These are phyloP conservation scores for Auricularia sp. DNA, from an alignment of 768 basidiomycete genomes.

Conservation along the genomic window DNA sequence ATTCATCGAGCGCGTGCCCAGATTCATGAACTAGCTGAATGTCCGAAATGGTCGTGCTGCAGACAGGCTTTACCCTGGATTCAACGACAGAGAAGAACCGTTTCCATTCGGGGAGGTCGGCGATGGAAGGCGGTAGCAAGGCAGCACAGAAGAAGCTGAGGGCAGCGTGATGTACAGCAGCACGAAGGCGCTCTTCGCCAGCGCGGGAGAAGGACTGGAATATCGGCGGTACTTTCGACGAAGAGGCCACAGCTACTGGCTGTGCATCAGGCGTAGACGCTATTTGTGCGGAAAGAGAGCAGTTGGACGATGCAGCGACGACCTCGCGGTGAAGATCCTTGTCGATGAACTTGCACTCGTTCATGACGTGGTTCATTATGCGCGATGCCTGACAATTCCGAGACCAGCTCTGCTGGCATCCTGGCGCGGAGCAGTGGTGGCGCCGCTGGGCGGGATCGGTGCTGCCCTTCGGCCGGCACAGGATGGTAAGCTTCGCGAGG, in stretches of 20 bases:
- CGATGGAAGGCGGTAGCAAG: background rate
- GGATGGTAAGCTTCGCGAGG: no score
- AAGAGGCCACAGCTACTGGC: background rate
- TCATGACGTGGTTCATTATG: background rate
- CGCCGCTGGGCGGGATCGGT: no score
- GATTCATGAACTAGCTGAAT: background rate
- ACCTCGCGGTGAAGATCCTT: background rate
- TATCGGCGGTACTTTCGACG: background rate
- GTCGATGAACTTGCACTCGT: background rate
- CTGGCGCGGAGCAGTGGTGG: no score
- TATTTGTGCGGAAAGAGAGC: background rate
- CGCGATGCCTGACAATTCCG: background rate
- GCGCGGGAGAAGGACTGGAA: background rate
- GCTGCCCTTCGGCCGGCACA: no score
- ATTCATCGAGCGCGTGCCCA: background rate
- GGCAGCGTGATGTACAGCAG: background rate
- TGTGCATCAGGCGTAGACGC: background rate
- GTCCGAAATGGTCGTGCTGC: background rate
- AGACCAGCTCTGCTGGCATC: no score
- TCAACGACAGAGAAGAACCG: background rate
- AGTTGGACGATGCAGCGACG: background rate
- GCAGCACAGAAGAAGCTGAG: background rate
- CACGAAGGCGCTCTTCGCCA: background rate
- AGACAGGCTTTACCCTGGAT: background rate
- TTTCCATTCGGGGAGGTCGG: background rate